Evolutionary conservation across 1,284 basidiomycete species (phyloP), one percentile per base, ranked within the genome.

Genomic region (Xerocomus amazonicus): DNA sequence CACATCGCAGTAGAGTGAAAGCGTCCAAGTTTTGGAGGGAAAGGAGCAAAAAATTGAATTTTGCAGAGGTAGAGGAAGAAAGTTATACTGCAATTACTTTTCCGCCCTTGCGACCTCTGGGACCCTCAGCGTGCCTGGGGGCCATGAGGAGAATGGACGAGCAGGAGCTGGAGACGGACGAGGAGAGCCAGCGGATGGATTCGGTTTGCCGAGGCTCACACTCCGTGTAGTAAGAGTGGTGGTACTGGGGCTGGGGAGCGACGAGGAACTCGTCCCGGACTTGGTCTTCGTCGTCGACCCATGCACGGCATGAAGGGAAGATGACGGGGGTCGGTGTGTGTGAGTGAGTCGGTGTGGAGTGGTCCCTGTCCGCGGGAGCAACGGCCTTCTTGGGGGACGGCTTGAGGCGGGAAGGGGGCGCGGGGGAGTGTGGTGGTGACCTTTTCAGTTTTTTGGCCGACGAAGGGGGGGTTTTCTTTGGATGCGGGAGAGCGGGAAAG

Each of bases 111-210:
- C 54, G 54, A 17, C 60, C 62, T 45, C 59, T 37, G 13, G 43
- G 7, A 14, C 39, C 49, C 32, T 51, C 50, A 42, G 50, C 31
- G 23, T 52, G 56, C 38, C 52, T 66, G 17, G 63, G 58, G 0
- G 62, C 62, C 55, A 66, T 68, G 48, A 66, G 47, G 31, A 69
- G 64, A 0, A 69, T 48, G 2, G 65, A 65, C 5, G 63, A 68
- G 32, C 33, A 48, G 0, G 65, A 54, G 43, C 63, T 65, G 19
- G 65, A 63, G 6, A 56, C 33, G 4, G 63, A 65, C 9, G 56
- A 46, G 1, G 55, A 51, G 26, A 50, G 40, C 55, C 61, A 53
- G 47, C 47, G 45, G 23, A 48, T 42, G 6, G 51, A 43, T 6
- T 58, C 49, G 28, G 29, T 14, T 0, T 43, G 51, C 16, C 19